These are phyloP conservation scores for Phialemoniopsis sp. DNA, from an alignment of 2,329 filamentous ascomycete genomes.

Conservation along the genomic window DNA sequence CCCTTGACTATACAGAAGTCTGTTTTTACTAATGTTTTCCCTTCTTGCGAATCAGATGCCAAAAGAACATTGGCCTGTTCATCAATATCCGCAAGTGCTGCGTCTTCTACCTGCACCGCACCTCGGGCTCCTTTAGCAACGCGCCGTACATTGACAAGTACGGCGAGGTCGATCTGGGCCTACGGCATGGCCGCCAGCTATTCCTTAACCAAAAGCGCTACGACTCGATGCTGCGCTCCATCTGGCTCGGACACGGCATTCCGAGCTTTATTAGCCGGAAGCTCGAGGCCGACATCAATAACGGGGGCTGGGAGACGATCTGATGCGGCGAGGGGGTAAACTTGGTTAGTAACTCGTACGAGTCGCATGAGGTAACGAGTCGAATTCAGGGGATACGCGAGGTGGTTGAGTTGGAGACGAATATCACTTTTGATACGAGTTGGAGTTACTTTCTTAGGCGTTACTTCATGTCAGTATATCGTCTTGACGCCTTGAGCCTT, in stretches of 20 bases:
- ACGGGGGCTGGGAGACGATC: slow-evolving; percentile 93
- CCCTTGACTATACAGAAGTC: too few relatives aligned
- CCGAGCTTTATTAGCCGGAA: slow-evolving; percentile 86
- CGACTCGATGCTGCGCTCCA: slow-evolving; percentile 77
- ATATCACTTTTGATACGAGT: neutral
- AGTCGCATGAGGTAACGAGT: too few relatives aligned
- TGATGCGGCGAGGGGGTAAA: slow-evolving; percentile 17
- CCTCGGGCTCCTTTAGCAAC: slow-evolving; percentile 76
- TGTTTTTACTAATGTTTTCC: too few relatives aligned
- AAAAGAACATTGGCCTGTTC: slow-evolving; percentile 86
- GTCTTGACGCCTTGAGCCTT: too few relatives aligned
- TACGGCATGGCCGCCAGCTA: slow-evolving; percentile 82
- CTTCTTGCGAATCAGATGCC: slow-evolving; percentile 59
- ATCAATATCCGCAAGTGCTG: slow-evolving; percentile 97
- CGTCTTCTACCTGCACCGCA: slow-evolving; percentile 79
- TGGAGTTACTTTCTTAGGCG: neutral
- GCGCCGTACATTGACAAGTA: slow-evolving; percentile 96
- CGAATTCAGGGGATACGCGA: too few relatives aligned
- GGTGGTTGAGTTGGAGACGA: neutral
- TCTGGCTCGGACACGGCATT: slow-evolving; percentile 83
- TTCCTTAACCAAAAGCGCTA: slow-evolving; percentile 93
- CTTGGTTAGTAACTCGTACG: too few relatives aligned
- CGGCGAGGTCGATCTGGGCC: slow-evolving; percentile 89
- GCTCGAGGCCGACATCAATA: slow-evolving; percentile 93
- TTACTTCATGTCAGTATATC: too few relatives aligned